Base-by-base conservation (phyloP, 2,329 filamentous ascomycete species). In the Pseudogymnoascus sp. region DNA sequence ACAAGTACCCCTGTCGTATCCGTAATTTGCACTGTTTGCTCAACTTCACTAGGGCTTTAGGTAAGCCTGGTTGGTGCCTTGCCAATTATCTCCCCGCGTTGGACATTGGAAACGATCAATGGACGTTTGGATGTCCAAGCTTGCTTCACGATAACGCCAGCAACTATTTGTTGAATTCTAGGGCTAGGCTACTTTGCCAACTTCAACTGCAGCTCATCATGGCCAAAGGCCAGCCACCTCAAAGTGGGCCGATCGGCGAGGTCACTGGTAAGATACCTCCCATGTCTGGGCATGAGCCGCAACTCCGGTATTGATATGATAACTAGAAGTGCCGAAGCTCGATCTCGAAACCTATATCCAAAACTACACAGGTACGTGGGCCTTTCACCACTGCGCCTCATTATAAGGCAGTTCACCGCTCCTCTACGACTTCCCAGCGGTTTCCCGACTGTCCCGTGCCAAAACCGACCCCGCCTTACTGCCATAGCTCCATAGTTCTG, bases 321-420 rank as follows among this genome's bases (percentile, higher is more conserved):
- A 59, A 56, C 28, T 61, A 93, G 90, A 91, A 59, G 77, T 84
- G 5, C 93, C 93, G 8, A 96, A 93, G 73, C 88, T 97, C 69
- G 95, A 97, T 71, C 83, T 99, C 44, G 91, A 97, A 66, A 85
- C 89, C 38, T 97, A 97, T 75, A 89, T 96, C 60, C 83, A 88
- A 68, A 96, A 97, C 73, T 99, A 97, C 76, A 82, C 81, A 73
- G 91, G 93, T 93, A 77, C 53, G 78, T 68, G 5, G 61, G 8
- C 37, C 12, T 31, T 31, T 56, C 50, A 34, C 16, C 50, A 18
- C 28, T 18, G 2, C 16, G n/a, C n/a, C 25, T 34, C 5, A n/a
- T 56, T 56, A 31, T 18, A 34, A 6, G 5, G 10, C n/a, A 34
- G 28, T 42, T 18, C 21, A 10, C 18, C 21, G 44, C 61, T 44